Evolutionary conservation across 2,329 filamentous ascomycete species (phyloP), one percentile per base, ranked within the genome.

Genomic region (Beauveria pseudobassiana): DNA sequence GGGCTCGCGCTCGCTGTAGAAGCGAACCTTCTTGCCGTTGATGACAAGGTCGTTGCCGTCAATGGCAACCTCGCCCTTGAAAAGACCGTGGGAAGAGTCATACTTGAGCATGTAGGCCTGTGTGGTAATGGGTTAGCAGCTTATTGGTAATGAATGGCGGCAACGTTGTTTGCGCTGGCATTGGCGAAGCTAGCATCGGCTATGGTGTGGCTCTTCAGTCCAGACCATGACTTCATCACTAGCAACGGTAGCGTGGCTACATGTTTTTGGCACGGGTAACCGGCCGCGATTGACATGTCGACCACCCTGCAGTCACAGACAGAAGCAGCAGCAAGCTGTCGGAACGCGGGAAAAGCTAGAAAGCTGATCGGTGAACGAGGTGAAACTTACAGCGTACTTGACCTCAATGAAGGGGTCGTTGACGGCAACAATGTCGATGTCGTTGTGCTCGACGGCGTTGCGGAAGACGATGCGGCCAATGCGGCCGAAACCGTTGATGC

Each of bases 21-120:
- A 96, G 81, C 87, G 88, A 84, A 98, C 84, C 74, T 83, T 89
- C 88, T 96, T 96, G 87, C 91, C 92, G 80, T 97, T 93, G 84
- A 98, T 87, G 70, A 87, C 78, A 70, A 99, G 86, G 77, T 89
- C 84, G 72, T 83, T 86, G 70, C 77, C 77, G 65, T 87, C 82
- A 76, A 89, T 82, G 78, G 87, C 79, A 78, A 98, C 86, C 65
- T 89, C 87, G 72, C 93, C 93, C 85, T 97, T 96, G 90, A 98
- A 99, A 77, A 86, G 77, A 72, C 95, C 95, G 87, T 99, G 95
- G 78, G 90, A 92, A 72, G 90, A 92, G 85, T 99, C 95, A 80
- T 98, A 98, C 86, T 96, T 96, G 82, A 99, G 89, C 95, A 98
- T 98, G 88, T 98, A 98, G 76, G 90, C 91, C 92, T 96, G 66